These are phyloP conservation scores for Metschnikowia kunwiensis DNA, from an alignment of 805 yeast genomes.

Conservation along the genomic window DNA sequence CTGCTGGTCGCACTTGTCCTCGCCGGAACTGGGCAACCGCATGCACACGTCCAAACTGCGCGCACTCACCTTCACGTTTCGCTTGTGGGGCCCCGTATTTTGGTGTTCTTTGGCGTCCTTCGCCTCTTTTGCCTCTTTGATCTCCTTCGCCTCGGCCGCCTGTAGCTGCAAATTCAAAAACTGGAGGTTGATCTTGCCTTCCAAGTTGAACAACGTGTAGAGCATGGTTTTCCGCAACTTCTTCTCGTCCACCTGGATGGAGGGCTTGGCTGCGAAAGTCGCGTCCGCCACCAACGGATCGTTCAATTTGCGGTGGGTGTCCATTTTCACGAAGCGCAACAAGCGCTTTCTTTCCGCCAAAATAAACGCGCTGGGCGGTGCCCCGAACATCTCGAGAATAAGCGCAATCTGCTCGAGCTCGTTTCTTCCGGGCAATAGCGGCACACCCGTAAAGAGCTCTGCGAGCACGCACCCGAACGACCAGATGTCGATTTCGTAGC, in stretches of 20 bases:
- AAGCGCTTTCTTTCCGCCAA: conserved; percentile 38
- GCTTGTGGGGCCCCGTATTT: conserved; percentile 15
- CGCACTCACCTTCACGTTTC: conserved; percentile 28
- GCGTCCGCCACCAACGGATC: conserved; percentile 15
- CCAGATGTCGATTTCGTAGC: conserved; percentile 77
- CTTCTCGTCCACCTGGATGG: conserved; percentile 27
- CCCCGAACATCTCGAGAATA: conserved; percentile 45
- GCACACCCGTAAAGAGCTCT: conserved; percentile 19
- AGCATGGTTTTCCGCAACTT: conserved; percentile 32
- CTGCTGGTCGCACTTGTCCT: conserved; percentile 12
- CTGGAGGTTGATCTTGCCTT: conserved; percentile 37
- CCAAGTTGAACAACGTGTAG: conserved; percentile 37
- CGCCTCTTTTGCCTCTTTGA: background rate
- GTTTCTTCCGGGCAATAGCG: conserved; percentile 27
- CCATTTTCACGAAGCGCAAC: conserved; percentile 19
- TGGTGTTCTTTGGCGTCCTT: background rate
- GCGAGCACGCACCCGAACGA: conserved; percentile 74
- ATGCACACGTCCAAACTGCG: conserved; percentile 30
- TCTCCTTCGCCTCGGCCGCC: conserved; percentile 10
- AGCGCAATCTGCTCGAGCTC: conserved; percentile 48
- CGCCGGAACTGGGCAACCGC: conserved; percentile 18
- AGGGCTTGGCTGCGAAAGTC: conserved; percentile 4
- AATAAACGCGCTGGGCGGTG: conserved; percentile 43
- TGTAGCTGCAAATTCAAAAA: conserved; percentile 29
- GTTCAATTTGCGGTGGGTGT: conserved; percentile 9